These are phyloP conservation scores for Chaetomiaceae sp. DNA, from an alignment of 2,329 filamentous ascomycete species.

Conservation along the genomic window DNA sequence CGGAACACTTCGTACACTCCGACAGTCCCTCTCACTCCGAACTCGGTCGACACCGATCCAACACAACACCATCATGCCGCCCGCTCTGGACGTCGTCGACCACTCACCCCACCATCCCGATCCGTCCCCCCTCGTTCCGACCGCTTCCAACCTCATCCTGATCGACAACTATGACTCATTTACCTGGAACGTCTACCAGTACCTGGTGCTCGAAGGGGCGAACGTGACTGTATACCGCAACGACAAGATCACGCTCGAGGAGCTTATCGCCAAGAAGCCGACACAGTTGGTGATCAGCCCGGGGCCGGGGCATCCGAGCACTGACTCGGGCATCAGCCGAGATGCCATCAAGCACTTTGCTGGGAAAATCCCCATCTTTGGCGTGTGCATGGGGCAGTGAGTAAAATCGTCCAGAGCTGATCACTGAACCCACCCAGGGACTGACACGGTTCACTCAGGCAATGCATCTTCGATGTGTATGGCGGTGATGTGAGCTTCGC, in stretches of 20 bases:
- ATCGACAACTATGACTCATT: slow-evolving; percentile 99
- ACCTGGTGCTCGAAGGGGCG: slow-evolving; percentile 92
- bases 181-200: slow-evolving; percentile 99
- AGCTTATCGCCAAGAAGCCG: slow-evolving; percentile 76
- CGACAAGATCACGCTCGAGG: slow-evolving; percentile 81
- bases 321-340: slow-evolving; percentile 89
- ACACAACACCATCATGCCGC: slow-evolving; percentile 42
- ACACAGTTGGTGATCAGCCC: slow-evolving; percentile 94
- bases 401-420: slow-evolving; percentile 31
- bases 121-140: slow-evolving; percentile 66
- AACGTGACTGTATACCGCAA: slow-evolving; percentile 87
- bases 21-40: slow-evolving; percentile 1
- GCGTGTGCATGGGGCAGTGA: slow-evolving; percentile 97
- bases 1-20: too few relatives aligned
- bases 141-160: slow-evolving; percentile 84
- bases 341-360: slow-evolving; percentile 87
- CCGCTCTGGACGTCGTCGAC: slow-evolving; percentile 55
- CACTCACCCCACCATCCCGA: slow-evolving; percentile 84
- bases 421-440: neutral
- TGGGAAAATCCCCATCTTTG: slow-evolving; percentile 90
- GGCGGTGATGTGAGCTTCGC: slow-evolving; percentile 88
- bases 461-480: slow-evolving; percentile 94
- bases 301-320: slow-evolving; percentile 86
- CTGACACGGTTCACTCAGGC: slow-evolving; percentile 44
- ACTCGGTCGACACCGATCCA: slow-evolving; percentile 6